Evolutionary conservation across 306 rosid species (phyloP).

Genomic region (Cucumis hystrix): DNA sequence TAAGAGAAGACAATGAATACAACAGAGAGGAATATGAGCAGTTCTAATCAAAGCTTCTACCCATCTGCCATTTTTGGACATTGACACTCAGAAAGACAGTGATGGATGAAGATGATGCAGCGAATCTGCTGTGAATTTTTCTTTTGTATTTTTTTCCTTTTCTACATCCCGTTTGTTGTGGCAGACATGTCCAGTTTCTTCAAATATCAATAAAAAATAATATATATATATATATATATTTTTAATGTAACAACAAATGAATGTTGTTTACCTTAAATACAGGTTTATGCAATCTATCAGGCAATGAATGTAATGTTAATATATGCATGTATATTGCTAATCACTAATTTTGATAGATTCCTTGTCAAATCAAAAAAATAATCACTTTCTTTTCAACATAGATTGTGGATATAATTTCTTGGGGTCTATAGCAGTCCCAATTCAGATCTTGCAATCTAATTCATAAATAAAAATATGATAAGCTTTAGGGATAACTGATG

Average conservation of each 20-base stretch:
- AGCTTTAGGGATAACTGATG: neutral
- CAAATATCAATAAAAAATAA: neutral
- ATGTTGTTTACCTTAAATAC: neutral
- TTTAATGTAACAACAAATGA: neutral
- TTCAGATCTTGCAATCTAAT: neutral
- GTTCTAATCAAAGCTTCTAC: constrained; percentile 17
- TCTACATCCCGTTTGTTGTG: constrained; percentile 7
- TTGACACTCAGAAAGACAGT: constrained; percentile 18
- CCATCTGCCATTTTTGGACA: constrained; percentile 30
- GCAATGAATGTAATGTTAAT: neutral
- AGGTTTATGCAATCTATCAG: neutral
- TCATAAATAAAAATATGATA: neutral
- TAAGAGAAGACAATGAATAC: constrained; percentile 9
- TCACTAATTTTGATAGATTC: neutral
- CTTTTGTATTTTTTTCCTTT: constrained; percentile 24
- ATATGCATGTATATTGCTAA: neutral
- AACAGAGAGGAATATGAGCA: constrained; percentile 1
- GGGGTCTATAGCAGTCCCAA: neutral
- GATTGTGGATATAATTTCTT: neutral
- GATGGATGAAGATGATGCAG: constrained; percentile 30
- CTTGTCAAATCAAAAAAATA: neutral
- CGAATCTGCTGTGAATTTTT: constrained; percentile 16
- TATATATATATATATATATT: too few species aligned
- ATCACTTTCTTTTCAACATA: neutral
- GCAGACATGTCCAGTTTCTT: neutral